Conservation (phyloP, 352 stramenopile genomes). For the Phytophthora kernoviae region DNA sequence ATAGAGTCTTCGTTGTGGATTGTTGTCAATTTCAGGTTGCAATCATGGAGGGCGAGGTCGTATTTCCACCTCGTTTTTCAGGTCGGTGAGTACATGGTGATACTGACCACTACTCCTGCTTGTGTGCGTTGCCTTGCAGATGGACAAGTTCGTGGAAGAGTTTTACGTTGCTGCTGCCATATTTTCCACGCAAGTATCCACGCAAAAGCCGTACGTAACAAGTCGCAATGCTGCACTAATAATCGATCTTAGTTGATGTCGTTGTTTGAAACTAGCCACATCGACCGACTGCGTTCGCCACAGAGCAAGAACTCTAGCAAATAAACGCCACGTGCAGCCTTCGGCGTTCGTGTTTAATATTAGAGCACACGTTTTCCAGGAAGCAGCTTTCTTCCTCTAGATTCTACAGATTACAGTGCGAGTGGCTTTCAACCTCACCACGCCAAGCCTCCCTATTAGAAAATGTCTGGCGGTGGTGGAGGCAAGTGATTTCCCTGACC, state of each 20-base stretch:
- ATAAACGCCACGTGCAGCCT: neutral
- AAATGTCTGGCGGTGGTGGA: slow-evolving; percentile 72
- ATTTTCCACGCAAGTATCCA: slow-evolving; percentile 44
- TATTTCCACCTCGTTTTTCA: neutral
- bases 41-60: slow-evolving; percentile 29
- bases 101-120: neutral
- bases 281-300: slow-evolving; percentile 2
- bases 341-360: slow-evolving; percentile 32
- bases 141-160: slow-evolving; percentile 64
- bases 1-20: neutral
- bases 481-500: slow-evolving; percentile 52
- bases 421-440: neutral
- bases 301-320: neutral
- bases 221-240: neutral
- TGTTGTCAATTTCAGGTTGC: slow-evolving; percentile 13
- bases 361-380: slow-evolving; percentile 17
- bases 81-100: neutral
- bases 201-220: slow-evolving; percentile 47
- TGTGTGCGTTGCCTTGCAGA: slow-evolving; percentile 23
- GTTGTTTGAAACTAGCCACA: slow-evolving; percentile 12
- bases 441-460: slow-evolving; percentile 24
- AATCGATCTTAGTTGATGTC: too few relatives aligned
- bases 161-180: slow-evolving; percentile 63
- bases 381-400: slow-evolving; percentile 18
- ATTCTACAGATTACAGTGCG: slow-evolving; percentile 31